phyloP scores from a whole-genome alignment of 2,329 filamentous ascomycete genomes.

The Cladosporium sp. region DNA sequence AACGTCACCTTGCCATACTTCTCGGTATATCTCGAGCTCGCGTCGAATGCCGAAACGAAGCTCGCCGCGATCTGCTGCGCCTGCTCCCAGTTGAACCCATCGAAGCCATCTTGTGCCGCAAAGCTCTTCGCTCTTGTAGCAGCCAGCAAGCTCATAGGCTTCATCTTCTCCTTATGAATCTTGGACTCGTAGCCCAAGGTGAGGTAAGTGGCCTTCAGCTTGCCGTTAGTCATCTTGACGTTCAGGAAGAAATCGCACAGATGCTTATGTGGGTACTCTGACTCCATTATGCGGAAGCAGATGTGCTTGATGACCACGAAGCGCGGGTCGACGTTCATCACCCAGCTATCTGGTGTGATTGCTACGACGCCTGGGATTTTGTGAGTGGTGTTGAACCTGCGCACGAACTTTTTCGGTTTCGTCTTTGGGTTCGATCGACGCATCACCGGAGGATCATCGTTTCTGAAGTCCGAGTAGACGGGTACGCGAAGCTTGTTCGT shows the following conservation, averaged over 20 bases:
- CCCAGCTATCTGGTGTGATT: neutral
- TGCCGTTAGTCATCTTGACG: neutral
- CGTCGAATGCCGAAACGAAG: neutral
- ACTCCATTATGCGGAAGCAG: neutral
- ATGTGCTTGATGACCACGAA: constrained; percentile 8
- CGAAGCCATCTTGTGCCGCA: neutral
- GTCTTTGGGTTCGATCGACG: neutral
- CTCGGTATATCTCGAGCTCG: neutral
- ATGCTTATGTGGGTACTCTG: neutral
- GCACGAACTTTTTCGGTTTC: neutral
- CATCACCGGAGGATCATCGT: neutral
- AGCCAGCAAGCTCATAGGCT: neutral
- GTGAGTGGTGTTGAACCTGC: neutral
- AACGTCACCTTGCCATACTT: neutral
- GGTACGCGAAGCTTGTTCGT: constrained; percentile 2
- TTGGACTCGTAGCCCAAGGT: neutral
- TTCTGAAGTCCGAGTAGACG: neutral
- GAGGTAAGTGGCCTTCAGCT: neutral
- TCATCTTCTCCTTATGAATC: neutral
- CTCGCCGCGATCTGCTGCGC: neutral
- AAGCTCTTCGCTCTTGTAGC: neutral
- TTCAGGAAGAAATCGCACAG: constrained; percentile 8
- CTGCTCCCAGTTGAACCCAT: constrained; percentile 1
- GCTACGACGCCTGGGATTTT: neutral
- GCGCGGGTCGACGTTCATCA: neutral